phyloP scores from a whole-genome alignment of 2,329 filamentous ascomycete species.

The Ramichloridium luteum region DNA sequence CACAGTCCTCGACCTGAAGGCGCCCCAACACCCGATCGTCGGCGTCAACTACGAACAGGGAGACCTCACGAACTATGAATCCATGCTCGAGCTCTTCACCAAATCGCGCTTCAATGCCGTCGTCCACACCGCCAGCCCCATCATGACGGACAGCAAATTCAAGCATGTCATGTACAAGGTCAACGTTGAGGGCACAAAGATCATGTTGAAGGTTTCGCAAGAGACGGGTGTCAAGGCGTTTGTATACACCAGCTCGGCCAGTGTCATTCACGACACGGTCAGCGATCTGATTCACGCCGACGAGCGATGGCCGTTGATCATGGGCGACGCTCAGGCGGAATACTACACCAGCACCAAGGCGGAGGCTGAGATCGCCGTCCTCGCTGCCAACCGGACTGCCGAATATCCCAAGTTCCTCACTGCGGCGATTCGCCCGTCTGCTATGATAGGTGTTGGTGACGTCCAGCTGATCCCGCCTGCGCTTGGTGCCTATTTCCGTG shows the following conservation, averaged over 20 bases:
- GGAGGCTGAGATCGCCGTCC: conserved; percentile 35
- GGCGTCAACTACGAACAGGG: conserved; percentile 38
- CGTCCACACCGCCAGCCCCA: conserved; percentile 40
- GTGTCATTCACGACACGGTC: conserved; percentile 35
- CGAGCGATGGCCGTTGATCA: conserved; percentile 35
- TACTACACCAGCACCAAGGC: conserved; percentile 42
- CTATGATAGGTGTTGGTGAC: conserved; percentile 41
- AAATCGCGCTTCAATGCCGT: conserved; percentile 35
- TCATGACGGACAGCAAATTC: conserved; percentile 25
- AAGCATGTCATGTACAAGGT: conserved; percentile 36
- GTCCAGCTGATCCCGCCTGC: conserved; percentile 35
- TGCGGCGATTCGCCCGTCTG: conserved; percentile 36
- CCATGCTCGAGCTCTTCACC: conserved; percentile 31
- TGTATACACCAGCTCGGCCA: conserved; percentile 41
- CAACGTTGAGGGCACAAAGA: conserved; percentile 41
- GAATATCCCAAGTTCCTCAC: conserved; percentile 35
- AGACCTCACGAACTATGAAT: conserved; percentile 36
- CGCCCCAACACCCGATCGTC: conserved; percentile 28
- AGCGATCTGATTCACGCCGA: conserved; percentile 38
- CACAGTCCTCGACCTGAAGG: conserved; percentile 37
- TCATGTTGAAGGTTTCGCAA: conserved; percentile 34
- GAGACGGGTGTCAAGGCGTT: conserved; percentile 40
- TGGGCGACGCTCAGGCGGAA: conserved; percentile 35
- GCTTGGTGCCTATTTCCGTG: conserved; percentile 32
- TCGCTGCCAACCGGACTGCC: conserved; percentile 36